Evolutionary conservation across 805 yeast species (phyloP).

Genomic region (Kuraishia ogatae): DNA sequence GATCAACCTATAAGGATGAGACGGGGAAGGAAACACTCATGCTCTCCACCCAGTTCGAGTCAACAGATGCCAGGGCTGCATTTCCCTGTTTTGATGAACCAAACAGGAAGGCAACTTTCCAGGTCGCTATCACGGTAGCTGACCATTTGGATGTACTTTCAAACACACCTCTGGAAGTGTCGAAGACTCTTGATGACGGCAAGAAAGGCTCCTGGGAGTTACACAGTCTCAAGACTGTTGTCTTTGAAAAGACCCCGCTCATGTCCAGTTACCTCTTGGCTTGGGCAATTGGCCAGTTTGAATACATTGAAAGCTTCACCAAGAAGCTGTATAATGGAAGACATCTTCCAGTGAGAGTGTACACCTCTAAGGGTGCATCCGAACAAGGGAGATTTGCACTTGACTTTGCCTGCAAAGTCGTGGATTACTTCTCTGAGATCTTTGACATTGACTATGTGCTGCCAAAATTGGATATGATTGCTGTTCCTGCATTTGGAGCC

Average conservation of each 20-base stretch:
- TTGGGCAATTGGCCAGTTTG: constrained; percentile 52
- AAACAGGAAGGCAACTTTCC: constrained; percentile 44
- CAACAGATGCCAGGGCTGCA: constrained; percentile 50
- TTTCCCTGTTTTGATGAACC: constrained; percentile 56
- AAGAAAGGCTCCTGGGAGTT: constrained; percentile 6
- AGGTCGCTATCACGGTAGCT: constrained; percentile 28
- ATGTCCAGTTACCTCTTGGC: constrained; percentile 52
- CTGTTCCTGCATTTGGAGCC: constrained; percentile 72
- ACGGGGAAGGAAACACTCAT: constrained; percentile 28
- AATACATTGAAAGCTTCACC: constrained; percentile 39
- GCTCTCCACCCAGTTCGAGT: constrained; percentile 49
- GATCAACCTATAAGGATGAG: constrained; percentile 31
- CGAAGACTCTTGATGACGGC: constrained; percentile 13
- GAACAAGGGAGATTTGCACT: constrained; percentile 40
- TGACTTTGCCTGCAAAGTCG: constrained; percentile 37
- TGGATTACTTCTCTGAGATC: constrained; percentile 38
- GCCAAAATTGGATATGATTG: constrained; percentile 74
- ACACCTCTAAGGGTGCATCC: constrained; percentile 41
- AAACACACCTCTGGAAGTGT: constrained; percentile 32
- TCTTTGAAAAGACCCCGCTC: constrained; percentile 38
- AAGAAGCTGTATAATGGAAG: constrained; percentile 27
- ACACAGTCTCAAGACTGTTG: constrained; percentile 15
- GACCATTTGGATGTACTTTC: constrained; percentile 30
- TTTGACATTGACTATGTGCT: constrained; percentile 60
- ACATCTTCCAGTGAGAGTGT: constrained; percentile 40